Evolutionary conservation across 2,329 filamentous ascomycete species (phyloP), one percentile per base, ranked within the genome.

Genomic region (Metarhizium sp.): DNA sequence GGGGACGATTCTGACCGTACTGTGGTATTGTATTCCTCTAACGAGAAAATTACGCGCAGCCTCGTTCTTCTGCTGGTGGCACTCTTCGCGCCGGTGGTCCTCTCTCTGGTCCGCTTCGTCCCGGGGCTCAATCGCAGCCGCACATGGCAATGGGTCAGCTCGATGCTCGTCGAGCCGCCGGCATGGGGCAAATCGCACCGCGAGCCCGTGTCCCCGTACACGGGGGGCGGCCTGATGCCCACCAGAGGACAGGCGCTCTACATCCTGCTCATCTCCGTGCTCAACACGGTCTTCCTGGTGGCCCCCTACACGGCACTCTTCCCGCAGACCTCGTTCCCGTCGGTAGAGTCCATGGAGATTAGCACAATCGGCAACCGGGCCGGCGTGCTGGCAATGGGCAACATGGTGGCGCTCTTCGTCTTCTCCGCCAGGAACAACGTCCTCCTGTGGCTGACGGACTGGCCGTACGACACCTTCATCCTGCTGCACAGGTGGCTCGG

Each of bases 401-500:
- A 72, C 49, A 58, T 66, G 5, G 65, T 67, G 1, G 63, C 65
- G 0, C 57, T 69, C 2, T 64, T 71, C 36, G 58, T 73, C 0
- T 73, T 70, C 51, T 59, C 69, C 1, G 61, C 64, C 2, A 61
- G 70, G 14, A 73, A 73, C 56, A 73, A 70, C 51, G 13, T 68
- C 0, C 63, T 73, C 0, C 60, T 72, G 2, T 65, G 63, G 51
- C 1, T 73, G 14, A 71, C 71, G 2, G 64, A 67, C 58, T 72
- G 70, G 71, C 67, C 65, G 50, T 61, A 71, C 57, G 58, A 63
- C 18, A 73, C 71, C 0, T 73, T 65, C 43, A 60, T 73, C 1
- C 59, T 72, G 1, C 61, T 73, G 0, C 71, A 73, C 56, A 66
- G 71, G 34, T 71, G 69, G 66, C 59, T 71, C 13, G 69, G 64